phyloP scores from a whole-genome alignment of 129 eudicot species.

The Smallanthus sonchifolius region DNA sequence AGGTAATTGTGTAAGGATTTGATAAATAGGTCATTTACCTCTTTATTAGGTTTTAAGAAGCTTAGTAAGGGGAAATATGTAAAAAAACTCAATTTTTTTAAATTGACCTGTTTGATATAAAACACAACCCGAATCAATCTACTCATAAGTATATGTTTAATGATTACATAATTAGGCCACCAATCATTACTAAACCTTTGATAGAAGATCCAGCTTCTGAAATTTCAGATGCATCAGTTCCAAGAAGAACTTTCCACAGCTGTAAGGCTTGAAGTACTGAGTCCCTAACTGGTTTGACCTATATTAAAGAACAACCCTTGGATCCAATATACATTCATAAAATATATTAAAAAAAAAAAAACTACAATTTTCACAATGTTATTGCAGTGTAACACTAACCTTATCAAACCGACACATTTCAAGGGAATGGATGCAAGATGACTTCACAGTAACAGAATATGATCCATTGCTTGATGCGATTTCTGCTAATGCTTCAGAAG shows the following conservation, averaged over 20 bases:
- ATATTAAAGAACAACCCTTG: slow-evolving; percentile 12
- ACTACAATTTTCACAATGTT: background rate
- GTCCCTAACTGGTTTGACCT: slow-evolving; percentile 98
- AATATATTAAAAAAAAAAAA: background rate
- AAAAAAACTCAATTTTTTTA: no score
- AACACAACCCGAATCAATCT: background rate
- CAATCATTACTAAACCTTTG: slow-evolving; percentile 48
- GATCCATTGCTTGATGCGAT: slow-evolving; percentile 73
- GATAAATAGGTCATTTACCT: no score
- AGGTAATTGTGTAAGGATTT: no score
- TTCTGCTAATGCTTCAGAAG: slow-evolving; percentile 65
- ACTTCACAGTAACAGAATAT: slow-evolving; percentile 43
- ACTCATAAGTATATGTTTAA: background rate
- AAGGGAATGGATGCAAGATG: slow-evolving; percentile 69
- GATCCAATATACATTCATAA: slow-evolving; percentile 20
- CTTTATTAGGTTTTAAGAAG: no score
- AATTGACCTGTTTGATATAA: background rate
- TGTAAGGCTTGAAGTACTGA: slow-evolving; percentile 75
- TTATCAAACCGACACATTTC: slow-evolving; percentile 94
- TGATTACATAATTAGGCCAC: slow-evolving; percentile 5
- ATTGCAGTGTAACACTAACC: slow-evolving; percentile 35
- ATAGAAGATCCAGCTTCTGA: slow-evolving; percentile 83
- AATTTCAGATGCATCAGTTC: slow-evolving; percentile 58
- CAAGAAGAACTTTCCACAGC: slow-evolving; percentile 72
- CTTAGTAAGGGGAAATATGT: no score